Conservation (phyloP, 2,329 filamentous ascomycete species). For the Fusarium bactridioides region DNA sequence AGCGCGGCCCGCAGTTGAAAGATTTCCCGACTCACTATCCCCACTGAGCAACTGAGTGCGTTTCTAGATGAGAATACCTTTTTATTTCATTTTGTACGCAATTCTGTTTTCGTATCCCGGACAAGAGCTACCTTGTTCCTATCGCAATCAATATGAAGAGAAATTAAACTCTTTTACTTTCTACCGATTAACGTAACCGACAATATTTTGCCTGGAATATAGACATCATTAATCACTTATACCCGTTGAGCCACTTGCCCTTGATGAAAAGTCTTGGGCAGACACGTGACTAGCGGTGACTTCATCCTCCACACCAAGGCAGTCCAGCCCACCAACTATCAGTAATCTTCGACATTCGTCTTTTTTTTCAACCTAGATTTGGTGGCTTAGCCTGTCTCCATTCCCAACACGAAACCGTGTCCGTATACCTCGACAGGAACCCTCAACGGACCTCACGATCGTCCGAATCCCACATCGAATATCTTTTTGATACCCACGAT, state of each 20-base stretch:
- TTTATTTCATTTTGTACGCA: background rate
- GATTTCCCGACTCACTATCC: conserved; percentile 10
- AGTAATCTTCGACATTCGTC: conserved; percentile 37
- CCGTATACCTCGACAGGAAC: background rate
- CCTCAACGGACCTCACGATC: conserved; percentile 1
- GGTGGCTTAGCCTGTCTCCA: conserved; percentile 22
- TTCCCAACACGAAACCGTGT: conserved; percentile 18
- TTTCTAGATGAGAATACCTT: background rate
- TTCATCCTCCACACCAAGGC: conserved; percentile 42
- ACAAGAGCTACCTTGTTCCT: background rate
- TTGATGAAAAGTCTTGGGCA: conserved; percentile 24
- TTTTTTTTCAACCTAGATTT: conserved; percentile 26
- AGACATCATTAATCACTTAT: background rate
- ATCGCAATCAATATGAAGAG: background rate
- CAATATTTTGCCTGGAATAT: background rate
- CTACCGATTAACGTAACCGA: background rate
- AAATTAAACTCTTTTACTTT: background rate
- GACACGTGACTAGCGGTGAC: conserved; percentile 41
- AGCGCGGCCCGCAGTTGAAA: conserved; percentile 17
- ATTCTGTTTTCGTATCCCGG: background rate
- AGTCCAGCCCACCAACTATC: conserved; percentile 43
- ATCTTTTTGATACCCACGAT: conserved; percentile 25
- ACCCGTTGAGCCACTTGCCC: background rate
- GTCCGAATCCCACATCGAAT: background rate
- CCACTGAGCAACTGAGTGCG: background rate